Evolutionary conservation across 257 asterid genomes (phyloP).

Genomic region (Misopates orontium): DNA sequence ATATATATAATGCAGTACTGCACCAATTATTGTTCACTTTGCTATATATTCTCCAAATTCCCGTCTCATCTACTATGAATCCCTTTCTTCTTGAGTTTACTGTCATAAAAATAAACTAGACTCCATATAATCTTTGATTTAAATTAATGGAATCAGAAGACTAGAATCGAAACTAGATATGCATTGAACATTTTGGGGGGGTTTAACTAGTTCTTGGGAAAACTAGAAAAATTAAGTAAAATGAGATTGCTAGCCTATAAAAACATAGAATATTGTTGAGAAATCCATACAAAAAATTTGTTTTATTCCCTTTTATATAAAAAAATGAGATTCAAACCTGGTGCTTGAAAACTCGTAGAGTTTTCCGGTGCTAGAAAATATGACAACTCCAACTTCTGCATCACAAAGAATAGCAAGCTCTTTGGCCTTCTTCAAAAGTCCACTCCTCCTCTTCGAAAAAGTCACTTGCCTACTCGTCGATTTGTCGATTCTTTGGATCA

Average conservation of each 20-base stretch:
- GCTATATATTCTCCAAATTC: no score
- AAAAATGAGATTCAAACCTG: no score
- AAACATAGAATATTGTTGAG: no score
- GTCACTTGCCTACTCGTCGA: slow-evolving; percentile 55
- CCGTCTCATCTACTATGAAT: neutral
- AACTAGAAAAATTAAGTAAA: neutral
- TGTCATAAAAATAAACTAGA: slow-evolving; percentile 24
- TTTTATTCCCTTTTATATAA: no score
- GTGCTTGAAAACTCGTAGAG: slow-evolving; percentile 46
- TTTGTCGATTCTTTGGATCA: slow-evolving; percentile 50
- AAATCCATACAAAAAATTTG: no score
- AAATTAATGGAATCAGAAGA: neutral
- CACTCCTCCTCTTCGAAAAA: slow-evolving; percentile 54
- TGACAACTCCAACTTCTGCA: slow-evolving; percentile 51
- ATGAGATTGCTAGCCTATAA: neutral
- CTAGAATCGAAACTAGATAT: neutral
- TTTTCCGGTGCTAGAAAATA: slow-evolving; percentile 51
- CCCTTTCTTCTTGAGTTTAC: neutral
- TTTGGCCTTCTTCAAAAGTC: slow-evolving; percentile 53
- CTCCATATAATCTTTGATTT: neutral
- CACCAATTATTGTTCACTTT: no score
- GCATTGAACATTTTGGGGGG: no score
- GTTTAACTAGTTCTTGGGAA: slow-evolving; percentile 1
- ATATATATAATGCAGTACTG: no score
- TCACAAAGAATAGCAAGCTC: slow-evolving; percentile 62